Evolutionary conservation across 2,329 filamentous ascomycete genomes (phyloP).

Genomic region (Xylariomycetidae sp.): DNA sequence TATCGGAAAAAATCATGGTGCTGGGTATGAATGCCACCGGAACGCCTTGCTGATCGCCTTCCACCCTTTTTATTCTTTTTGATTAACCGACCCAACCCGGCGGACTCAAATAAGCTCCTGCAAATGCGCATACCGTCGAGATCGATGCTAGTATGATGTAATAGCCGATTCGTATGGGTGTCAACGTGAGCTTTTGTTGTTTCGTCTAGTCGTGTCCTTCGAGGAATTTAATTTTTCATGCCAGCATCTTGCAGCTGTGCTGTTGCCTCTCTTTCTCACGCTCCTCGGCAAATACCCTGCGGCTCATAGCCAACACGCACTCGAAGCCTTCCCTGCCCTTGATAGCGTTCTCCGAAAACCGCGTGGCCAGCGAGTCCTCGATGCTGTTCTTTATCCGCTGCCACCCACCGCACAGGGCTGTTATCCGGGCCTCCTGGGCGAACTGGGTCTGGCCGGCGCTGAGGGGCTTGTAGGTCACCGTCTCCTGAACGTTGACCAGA

Average conservation of each 20-base stretch:
- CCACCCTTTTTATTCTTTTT: constrained; percentile 20
- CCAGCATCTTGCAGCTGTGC: constrained; percentile 25
- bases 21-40: constrained; percentile 24
- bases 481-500: constrained; percentile 87
- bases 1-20: constrained; percentile 13
- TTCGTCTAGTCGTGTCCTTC: too few relatives aligned
- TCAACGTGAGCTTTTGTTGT: not conserved
- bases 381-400: constrained; percentile 95
- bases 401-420: constrained; percentile 92
- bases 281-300: constrained; percentile 88
- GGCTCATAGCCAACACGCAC: constrained; percentile 86
- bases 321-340: constrained; percentile 95
- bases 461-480: constrained; percentile 74
- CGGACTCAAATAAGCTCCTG: constrained; percentile 18
- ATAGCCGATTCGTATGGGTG: too few relatives aligned
- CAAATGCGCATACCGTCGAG: constrained; percentile 10
- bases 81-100: constrained; percentile 4
- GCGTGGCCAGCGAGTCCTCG: constrained; percentile 82
- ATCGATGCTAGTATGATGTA: too few relatives aligned
- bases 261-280: constrained; percentile 54
- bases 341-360: constrained; percentile 86
- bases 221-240: constrained; percentile 9
- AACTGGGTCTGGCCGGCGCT: constrained; percentile 67
- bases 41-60: too few relatives aligned
- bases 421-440: constrained; percentile 85